Conservation (phyloP, 2,329 filamentous ascomycete species). For the Nannizzia gypsea region DNA sequence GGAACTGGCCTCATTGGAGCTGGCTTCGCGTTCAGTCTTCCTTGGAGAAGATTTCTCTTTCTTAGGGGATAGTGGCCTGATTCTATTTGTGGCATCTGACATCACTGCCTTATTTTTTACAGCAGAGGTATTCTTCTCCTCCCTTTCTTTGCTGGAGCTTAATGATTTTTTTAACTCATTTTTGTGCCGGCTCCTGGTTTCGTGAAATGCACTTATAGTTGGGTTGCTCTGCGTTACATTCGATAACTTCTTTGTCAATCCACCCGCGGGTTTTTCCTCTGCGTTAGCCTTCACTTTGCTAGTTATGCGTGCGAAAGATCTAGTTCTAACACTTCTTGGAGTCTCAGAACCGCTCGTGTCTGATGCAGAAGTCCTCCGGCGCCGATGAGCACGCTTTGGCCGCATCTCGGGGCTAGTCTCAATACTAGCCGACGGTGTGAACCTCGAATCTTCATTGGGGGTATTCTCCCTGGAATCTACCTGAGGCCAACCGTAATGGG, state of each 20-base stretch:
- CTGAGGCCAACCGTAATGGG: background rate
- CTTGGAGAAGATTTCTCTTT: background rate
- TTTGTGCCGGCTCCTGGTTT: background rate
- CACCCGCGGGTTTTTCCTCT: conserved; percentile 20
- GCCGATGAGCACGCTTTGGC: background rate
- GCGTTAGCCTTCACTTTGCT: conserved; percentile 17
- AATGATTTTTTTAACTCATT: no score
- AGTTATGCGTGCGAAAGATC: background rate
- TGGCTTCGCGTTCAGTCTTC: conserved; percentile 5
- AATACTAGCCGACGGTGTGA: background rate
- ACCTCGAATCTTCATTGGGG: background rate
- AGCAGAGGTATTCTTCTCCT: conserved; percentile 3
- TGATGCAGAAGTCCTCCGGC: conserved; percentile 9
- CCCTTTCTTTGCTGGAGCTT: background rate
- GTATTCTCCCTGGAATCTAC: background rate
- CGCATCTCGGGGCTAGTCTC: background rate
- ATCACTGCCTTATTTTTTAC: conserved; percentile 12
- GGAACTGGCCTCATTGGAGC: background rate
- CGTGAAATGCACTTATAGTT: background rate
- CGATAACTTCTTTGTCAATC: conserved; percentile 3
- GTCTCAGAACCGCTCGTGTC: conserved; percentile 17
- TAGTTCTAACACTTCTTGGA: conserved; percentile 14
- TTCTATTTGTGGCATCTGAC: conserved; percentile 3
- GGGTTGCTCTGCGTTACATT: background rate
- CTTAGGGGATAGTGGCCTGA: conserved; percentile 2